Conservation (phyloP, 805 yeast species). For the Kazachstania psychrophila region DNA sequence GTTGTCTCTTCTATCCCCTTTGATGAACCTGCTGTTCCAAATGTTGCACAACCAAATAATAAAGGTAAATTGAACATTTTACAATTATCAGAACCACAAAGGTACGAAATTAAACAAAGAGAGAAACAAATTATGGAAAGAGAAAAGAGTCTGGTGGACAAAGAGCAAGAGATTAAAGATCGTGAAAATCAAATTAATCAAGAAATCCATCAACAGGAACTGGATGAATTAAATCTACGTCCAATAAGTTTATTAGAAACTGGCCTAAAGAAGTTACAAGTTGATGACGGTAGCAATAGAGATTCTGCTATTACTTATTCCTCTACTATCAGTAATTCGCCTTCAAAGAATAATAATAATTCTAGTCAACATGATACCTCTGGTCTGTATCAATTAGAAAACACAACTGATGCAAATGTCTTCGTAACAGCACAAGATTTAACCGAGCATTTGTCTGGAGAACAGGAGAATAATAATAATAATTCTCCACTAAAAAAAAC, state of each 20-base stretch:
- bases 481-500: conserved; percentile 1
- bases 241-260: conserved; percentile 16
- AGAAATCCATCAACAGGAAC: conserved; percentile 7
- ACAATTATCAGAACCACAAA: conserved; percentile 22
- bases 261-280: conserved; percentile 14
- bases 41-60: not conserved
- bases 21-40: not conserved
- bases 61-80: conserved; percentile 18
- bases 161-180: conserved; percentile 9
- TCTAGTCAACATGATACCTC: conserved; percentile 12
- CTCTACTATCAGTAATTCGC: conserved; percentile 24
- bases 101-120: conserved; percentile 14
- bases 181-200: conserved; percentile 9
- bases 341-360: conserved; percentile 13
- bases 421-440: conserved; percentile 26
- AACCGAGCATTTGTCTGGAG: conserved; percentile 5
- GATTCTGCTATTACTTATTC: conserved; percentile 16
- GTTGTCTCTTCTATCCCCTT: conserved; percentile 2
- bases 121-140: conserved; percentile 10
- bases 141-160: conserved; percentile 4
- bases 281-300: conserved; percentile 10
- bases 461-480: not conserved
- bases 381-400: conserved; percentile 21
- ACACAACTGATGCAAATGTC: conserved; percentile 19
- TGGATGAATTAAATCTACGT: conserved; percentile 10